Base-by-base conservation (phyloP, 495 filamentous ascomycete species). In the Penicillium odoratum region DNA sequence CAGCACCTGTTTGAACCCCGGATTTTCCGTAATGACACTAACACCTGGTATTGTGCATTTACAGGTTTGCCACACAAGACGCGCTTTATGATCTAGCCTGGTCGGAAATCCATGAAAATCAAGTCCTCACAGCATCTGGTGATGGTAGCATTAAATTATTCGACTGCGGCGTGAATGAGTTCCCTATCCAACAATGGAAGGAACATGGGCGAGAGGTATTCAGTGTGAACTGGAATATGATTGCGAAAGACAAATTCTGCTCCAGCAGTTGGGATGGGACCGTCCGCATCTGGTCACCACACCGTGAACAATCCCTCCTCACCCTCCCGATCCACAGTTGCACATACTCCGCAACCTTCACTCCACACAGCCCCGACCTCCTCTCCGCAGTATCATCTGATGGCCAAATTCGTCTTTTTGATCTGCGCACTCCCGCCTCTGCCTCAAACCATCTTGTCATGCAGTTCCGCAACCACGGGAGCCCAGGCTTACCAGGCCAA, bases 141-240 rank as follows among this genome's bases (percentile, higher is more conserved):
- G 94, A 98, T 72, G 94, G 94, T 54, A 90, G 88, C 57, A 82
- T 98, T 69, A 97, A 97, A 75, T 85, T 98, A 47, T 98, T 92
- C 76, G 94, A 98, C 75, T 79, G 88, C 58, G 81, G 78, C 13
- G 74, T 91, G 34, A 77, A 86, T 58, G 79, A 92, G 15, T 97
- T 91, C 71, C 94, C 94, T 18, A 77, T 98, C 33, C 85, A 86
- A 64, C 87, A 85, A 55, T 98, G 92, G 86, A 85, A 89, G 63
- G 94, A 98, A 74, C 94, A 98, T 73, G 88, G 84, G 51, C 84
- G 93, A 38, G 94, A 98, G 69, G 86, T 93, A 5, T 97, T 96
- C 73, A 88, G 90, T 38, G 89, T 96, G 7, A 79, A 84, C 64
- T 98, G 94, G 94, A 96, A 95, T 65, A 85, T 93, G 6, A 81